Percentiles rank a stretch among this genome's conserved stretches.
phyloP scores from a whole-genome alignment of 768 basidiomycete species.

The Suillus subluteus region DNA sequence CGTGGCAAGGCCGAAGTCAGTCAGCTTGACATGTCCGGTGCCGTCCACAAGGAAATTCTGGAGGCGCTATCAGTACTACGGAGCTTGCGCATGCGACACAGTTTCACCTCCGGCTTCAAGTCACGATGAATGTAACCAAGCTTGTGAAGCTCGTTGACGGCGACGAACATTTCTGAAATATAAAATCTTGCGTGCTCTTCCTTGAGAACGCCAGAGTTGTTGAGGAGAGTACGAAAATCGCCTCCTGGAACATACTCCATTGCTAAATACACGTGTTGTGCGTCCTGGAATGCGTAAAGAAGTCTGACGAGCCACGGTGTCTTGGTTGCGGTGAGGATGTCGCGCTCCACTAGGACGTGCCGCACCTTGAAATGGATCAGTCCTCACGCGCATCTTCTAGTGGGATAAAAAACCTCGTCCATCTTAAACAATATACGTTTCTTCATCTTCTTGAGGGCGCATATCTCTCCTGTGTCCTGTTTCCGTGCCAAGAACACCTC shows the following conservation, averaged over 20 bases:
- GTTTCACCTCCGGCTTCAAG: conserved; percentile 89
- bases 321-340: conserved; percentile 96
- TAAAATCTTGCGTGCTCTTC: conserved; percentile 98
- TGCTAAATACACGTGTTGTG: conserved; percentile 88
- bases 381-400: conserved; percentile 1
- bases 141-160: conserved; percentile 92
- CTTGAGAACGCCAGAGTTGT: conserved; percentile 96
- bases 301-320: conserved; percentile 96
- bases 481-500: conserved; percentile 97
- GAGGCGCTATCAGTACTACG: conserved; percentile 1
- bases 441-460: conserved; percentile 96
- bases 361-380: conserved; percentile 62
- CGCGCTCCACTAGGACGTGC: conserved; percentile 97
- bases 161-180: conserved; percentile 97
- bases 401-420: conserved; percentile 77
- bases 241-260: conserved; percentile 99
- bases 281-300: conserved; percentile 96
- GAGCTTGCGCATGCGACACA: background rate
- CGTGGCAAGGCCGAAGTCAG: conserved; percentile 97
- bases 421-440: conserved; percentile 96
- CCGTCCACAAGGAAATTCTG: conserved; percentile 97
- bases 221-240: conserved; percentile 95
- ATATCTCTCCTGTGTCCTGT: conserved; percentile 94
- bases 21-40: conserved; percentile 95
- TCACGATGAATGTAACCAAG: conserved; percentile 98